phyloP scores from a whole-genome alignment of 2,329 filamentous ascomycete species.

The Teratosphaeriaceae sp. region DNA sequence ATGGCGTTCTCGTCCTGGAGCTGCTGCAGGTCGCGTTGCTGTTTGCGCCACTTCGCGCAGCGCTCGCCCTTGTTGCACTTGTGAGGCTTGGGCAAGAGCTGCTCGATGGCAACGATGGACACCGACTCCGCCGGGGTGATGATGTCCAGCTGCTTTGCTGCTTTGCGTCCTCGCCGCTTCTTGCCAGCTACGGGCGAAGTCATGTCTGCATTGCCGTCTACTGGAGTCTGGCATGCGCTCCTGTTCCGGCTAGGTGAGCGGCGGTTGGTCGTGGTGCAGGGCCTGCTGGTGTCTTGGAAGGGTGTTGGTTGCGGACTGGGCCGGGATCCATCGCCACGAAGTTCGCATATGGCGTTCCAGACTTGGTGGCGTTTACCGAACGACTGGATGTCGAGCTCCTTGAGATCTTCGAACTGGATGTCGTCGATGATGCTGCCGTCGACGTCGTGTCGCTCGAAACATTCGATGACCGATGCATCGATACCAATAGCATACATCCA shows the following conservation, averaged over 20 bases:
- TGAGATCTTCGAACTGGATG: conserved; percentile 83
- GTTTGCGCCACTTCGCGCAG: conserved; percentile 74
- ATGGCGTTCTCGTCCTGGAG: conserved; percentile 63
- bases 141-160: conserved; percentile 49
- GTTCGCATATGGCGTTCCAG: conserved; percentile 70
- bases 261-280: conserved; percentile 31
- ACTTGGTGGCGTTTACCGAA: conserved; percentile 74
- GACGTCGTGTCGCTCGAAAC: conserved; percentile 89
- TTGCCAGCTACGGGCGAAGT: conserved; percentile 29
- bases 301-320: conserved; percentile 40
- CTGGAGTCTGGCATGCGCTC: conserved; percentile 12
- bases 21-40: conserved; percentile 68
- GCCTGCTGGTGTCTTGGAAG: conserved; percentile 42
- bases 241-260: conserved; percentile 19
- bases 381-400: conserved; percentile 72
- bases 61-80: conserved; percentile 79
- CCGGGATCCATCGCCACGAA: conserved; percentile 46
- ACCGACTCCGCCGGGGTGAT: conserved; percentile 77
- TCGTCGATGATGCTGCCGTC: conserved; percentile 79
- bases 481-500: conserved; percentile 83
- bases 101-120: conserved; percentile 88
- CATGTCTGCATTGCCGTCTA: conserved; percentile 26
- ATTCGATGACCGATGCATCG: conserved; percentile 69
- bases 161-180: conserved; percentile 35
- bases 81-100: conserved; percentile 77